Conservation (phyloP, 2,329 filamentous ascomycete genomes). For the Venturia nashicola region DNA sequence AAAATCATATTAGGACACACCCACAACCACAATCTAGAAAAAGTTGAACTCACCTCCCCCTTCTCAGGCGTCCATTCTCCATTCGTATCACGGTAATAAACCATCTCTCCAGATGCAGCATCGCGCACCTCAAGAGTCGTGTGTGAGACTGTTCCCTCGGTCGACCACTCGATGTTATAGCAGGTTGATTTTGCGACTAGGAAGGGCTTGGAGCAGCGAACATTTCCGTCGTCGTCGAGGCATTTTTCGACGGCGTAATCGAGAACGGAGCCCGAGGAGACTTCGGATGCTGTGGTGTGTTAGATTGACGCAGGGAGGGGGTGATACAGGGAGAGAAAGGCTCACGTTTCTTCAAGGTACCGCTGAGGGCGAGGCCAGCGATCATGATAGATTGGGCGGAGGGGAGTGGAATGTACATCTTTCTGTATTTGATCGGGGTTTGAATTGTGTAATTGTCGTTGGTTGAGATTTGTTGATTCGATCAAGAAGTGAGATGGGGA, state of each 20-base stretch:
- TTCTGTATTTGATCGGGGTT: neutral
- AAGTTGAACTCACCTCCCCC: slow-evolving; percentile 15
- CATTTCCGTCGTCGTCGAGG: slow-evolving; percentile 27
- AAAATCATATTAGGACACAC: neutral
- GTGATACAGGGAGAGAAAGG: neutral
- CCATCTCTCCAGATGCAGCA: slow-evolving; percentile 27
- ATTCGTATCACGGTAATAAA: slow-evolving; percentile 34
- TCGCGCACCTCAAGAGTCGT: slow-evolving; percentile 28
- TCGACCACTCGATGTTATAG: slow-evolving; percentile 31
- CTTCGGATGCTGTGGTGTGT: neutral
- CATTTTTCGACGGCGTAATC: slow-evolving; percentile 20
- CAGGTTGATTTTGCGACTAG: slow-evolving; percentile 25
- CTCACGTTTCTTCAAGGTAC: slow-evolving; percentile 7
- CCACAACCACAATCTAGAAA: neutral
- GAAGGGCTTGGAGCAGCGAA: slow-evolving; percentile 30
- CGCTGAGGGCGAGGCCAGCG: slow-evolving; percentile 7
- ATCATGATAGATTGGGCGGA: slow-evolving; percentile 4
- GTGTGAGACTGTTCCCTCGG: slow-evolving; percentile 28
- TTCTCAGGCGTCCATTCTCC: slow-evolving; percentile 34
- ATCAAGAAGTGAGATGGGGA: neutral
- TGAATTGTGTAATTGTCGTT: neutral
- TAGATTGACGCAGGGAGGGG: neutral
- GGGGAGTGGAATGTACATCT: slow-evolving; percentile 8
- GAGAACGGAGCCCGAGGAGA: slow-evolving; percentile 11
- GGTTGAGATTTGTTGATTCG: neutral